Evolutionary conservation across 768 basidiomycete genomes (phyloP).

Genomic region (Pleurotus salmoneostramineus): DNA sequence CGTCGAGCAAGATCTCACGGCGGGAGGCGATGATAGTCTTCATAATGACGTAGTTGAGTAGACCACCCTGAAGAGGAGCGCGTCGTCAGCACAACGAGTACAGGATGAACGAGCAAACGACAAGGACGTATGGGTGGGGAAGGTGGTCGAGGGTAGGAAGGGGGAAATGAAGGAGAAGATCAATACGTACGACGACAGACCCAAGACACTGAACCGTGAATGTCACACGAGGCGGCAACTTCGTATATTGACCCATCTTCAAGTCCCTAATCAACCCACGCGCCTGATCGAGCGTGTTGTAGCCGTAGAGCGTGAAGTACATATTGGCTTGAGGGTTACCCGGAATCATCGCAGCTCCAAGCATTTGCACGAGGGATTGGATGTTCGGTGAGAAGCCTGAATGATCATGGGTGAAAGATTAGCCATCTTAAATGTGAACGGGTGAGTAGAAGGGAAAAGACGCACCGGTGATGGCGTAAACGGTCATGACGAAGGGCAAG

Average conservation of each 20-base stretch:
- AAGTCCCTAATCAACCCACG: slow-evolving; percentile 53
- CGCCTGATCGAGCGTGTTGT: slow-evolving; percentile 44
- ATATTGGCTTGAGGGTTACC: slow-evolving; percentile 50
- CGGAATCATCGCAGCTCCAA: slow-evolving; percentile 43
- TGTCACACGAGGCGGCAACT: slow-evolving; percentile 61
- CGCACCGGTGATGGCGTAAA: slow-evolving; percentile 47
- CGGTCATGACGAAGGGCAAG: slow-evolving; percentile 49
- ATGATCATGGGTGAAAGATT: not conserved
- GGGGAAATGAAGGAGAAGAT: not conserved
- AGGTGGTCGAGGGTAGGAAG: no score
- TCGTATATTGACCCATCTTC: slow-evolving; percentile 52
- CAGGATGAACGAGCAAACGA: no score
- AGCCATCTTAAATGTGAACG: no score
- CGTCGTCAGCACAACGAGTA: no score
- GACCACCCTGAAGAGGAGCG: no score
- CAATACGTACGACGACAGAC: slow-evolving; percentile 46
- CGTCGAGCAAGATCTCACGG: slow-evolving; percentile 42
- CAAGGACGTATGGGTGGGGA: no score
- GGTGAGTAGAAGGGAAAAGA: slow-evolving; percentile 2
- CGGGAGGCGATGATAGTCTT: slow-evolving; percentile 46
- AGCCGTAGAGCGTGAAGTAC: slow-evolving; percentile 41
- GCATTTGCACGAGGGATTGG: slow-evolving; percentile 31
- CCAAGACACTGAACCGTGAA: slow-evolving; percentile 58
- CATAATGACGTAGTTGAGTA: slow-evolving; percentile 51
- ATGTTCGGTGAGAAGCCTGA: slow-evolving; percentile 32